Percentiles rank a stretch among this genome's conserved stretches.
phyloP scores from a whole-genome alignment of 2,329 filamentous ascomycete genomes.

The Fusarium sp. region DNA sequence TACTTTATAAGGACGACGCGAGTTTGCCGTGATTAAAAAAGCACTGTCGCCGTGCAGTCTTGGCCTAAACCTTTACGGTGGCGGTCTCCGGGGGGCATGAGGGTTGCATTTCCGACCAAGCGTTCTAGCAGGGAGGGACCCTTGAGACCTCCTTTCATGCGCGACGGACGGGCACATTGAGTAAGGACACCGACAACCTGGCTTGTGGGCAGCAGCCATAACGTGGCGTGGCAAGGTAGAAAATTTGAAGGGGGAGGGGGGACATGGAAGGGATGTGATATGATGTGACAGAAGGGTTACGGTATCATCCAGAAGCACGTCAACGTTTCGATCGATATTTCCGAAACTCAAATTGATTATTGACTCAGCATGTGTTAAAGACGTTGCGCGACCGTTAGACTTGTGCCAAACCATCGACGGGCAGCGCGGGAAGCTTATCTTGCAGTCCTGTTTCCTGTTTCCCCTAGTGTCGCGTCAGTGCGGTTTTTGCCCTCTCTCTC shows the following conservation, averaged over 20 bases:
- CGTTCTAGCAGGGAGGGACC: conserved; percentile 1
- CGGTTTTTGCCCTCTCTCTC: neutral
- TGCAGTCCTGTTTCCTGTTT: neutral
- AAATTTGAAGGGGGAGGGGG: neutral
- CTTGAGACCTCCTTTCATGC: conserved; percentile 2
- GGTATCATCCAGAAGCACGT: conserved; percentile 6
- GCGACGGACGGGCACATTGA: neutral
- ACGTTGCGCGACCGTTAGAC: neutral
- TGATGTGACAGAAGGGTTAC: neutral
- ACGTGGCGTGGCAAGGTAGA: neutral
- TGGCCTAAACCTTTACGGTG: conserved; percentile 16
- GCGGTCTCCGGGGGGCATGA: conserved; percentile 11
- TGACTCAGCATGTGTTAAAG: too few relatives aligned
- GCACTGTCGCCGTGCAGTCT: neutral
- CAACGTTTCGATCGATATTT: conserved; percentile 12
- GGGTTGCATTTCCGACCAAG: conserved; percentile 4
- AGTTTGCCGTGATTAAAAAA: conserved; percentile 6
- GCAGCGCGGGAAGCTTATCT: neutral
- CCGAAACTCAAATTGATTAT: conserved; percentile 16
- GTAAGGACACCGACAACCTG: conserved; percentile 11
- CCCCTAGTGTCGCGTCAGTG: neutral
- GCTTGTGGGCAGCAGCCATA: neutral
- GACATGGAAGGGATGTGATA: neutral
- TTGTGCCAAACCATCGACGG: neutral
- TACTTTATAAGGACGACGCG: conserved; percentile 15